Conservation (phyloP, 495 filamentous ascomycete genomes). For the Xylaria castorea region DNA sequence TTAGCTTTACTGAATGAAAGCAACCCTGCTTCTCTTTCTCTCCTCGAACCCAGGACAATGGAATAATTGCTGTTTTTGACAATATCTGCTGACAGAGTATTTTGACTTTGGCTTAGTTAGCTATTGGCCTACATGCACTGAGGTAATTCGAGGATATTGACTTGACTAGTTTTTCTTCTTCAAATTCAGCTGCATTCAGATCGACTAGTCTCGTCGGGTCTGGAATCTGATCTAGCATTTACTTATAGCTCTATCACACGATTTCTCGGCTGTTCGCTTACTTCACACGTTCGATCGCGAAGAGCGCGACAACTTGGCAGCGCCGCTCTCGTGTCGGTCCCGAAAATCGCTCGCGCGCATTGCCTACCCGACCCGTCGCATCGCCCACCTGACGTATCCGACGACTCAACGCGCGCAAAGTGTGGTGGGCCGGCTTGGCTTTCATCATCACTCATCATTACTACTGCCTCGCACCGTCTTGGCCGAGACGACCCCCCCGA, state of each 20-base stretch:
- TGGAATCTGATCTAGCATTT: neutral
- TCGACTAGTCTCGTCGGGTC: neutral
- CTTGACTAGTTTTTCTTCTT: neutral
- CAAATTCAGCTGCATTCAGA: neutral
- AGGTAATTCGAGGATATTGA: neutral
- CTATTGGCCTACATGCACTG: neutral
- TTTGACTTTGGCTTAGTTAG: neutral
- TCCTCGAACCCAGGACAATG: neutral
- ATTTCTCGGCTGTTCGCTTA: neutral
- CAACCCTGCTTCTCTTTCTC: neutral
- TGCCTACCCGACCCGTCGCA: slow-evolving; percentile 11
- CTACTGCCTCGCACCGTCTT: slow-evolving; percentile 9
- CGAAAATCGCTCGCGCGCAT: slow-evolving; percentile 2
- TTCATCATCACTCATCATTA: slow-evolving; percentile 28
- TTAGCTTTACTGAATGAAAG: slow-evolving; percentile 3
- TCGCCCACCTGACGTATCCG: neutral
- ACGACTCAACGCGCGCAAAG: slow-evolving; percentile 10
- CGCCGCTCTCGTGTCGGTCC: neutral
- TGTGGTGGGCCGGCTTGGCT: slow-evolving; percentile 36
- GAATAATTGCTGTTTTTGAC: neutral
- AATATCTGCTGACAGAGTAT: neutral
- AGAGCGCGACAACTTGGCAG: slow-evolving; percentile 5
- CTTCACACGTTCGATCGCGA: neutral
- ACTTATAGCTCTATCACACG: neutral
- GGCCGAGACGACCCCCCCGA: slow-evolving; percentile 12